Evolutionary conservation across 768 basidiomycete genomes (phyloP).

Genomic region (Lentinus brumalis): DNA sequence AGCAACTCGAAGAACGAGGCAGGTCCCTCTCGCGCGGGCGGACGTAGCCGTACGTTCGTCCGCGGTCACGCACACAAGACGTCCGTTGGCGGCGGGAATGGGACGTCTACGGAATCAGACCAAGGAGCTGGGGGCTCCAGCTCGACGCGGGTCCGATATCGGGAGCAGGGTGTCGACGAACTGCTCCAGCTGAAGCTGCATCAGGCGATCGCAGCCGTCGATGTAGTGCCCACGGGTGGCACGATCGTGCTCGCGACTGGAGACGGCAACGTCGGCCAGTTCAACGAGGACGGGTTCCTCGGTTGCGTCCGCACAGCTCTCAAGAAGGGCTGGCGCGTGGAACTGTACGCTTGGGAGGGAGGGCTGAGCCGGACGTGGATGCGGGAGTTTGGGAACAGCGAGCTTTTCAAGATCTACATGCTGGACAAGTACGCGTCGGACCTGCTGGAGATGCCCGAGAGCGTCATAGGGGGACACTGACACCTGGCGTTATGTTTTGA

Average conservation of each 20-base stretch:
- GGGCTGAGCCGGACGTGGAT: slow-evolving; percentile 80
- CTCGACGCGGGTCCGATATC: slow-evolving; percentile 56
- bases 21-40: slow-evolving; percentile 18
- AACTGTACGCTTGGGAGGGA: slow-evolving; percentile 90
- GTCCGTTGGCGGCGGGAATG: slow-evolving; percentile 20
- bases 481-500: slow-evolving; percentile 22
- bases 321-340: slow-evolving; percentile 91
- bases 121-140: slow-evolving; percentile 15
- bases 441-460: slow-evolving; percentile 34
- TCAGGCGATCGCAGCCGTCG: slow-evolving; percentile 75
- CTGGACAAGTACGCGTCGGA: slow-evolving; percentile 41
- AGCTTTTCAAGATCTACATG: slow-evolving; percentile 35
- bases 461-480: slow-evolving; percentile 7
- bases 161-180: slow-evolving; percentile 96
- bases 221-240: slow-evolving; percentile 61
- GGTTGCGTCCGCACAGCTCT: slow-evolving; percentile 86
- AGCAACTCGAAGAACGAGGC: slow-evolving; percentile 19
- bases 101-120: slow-evolving; percentile 32
- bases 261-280: slow-evolving; percentile 90
- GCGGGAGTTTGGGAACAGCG: slow-evolving; percentile 58
- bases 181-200: slow-evolving; percentile 90
- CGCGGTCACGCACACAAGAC: slow-evolving; percentile 28
- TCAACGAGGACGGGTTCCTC: slow-evolving; percentile 90
- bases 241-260: slow-evolving; percentile 94
- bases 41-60: slow-evolving; percentile 12